Percentiles rank a stretch among this genome's conserved stretches.
These are phyloP conservation scores for Crucihimalaya himalaica DNA, from an alignment of 345 rosid genomes.

Conservation along the genomic window DNA sequence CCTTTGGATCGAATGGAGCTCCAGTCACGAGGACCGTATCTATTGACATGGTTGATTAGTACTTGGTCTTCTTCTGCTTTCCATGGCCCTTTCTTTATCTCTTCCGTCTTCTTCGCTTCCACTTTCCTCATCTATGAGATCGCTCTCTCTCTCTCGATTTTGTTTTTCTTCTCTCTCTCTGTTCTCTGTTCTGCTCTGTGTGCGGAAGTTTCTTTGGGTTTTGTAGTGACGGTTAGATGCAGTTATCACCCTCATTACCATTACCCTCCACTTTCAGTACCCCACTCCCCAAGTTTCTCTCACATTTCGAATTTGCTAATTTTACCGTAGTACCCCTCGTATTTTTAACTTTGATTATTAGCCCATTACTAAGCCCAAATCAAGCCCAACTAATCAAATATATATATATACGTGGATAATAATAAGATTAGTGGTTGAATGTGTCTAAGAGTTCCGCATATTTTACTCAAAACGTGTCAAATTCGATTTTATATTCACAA, in stretches of 20 bases:
- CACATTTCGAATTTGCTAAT: background rate
- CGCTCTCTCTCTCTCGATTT: background rate
- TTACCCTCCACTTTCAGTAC: conserved; percentile 38
- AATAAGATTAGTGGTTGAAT: no score
- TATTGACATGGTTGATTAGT: conserved; percentile 65
- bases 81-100: conserved; percentile 91
- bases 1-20: conserved; percentile 99
- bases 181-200: background rate
- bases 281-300: conserved; percentile 49
- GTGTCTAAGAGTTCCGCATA: no score
- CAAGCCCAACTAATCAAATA: no score
- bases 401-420: no score
- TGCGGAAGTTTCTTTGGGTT: conserved; percentile 20
- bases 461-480: no score
- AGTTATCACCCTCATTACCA: conserved; percentile 44
- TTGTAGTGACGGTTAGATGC: conserved; percentile 48
- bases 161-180: background rate
- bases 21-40: conserved; percentile 92
- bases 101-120: conserved; percentile 53
- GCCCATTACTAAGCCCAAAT: conserved; percentile 27
- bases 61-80: conserved; percentile 89
- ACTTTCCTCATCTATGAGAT: conserved; percentile 41
- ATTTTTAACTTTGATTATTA: background rate
- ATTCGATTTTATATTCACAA: no score
- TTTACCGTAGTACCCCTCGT: background rate